Evolutionary conservation across 2,329 filamentous ascomycete species (phyloP).

Genomic region (Aureobasidium zeae): DNA sequence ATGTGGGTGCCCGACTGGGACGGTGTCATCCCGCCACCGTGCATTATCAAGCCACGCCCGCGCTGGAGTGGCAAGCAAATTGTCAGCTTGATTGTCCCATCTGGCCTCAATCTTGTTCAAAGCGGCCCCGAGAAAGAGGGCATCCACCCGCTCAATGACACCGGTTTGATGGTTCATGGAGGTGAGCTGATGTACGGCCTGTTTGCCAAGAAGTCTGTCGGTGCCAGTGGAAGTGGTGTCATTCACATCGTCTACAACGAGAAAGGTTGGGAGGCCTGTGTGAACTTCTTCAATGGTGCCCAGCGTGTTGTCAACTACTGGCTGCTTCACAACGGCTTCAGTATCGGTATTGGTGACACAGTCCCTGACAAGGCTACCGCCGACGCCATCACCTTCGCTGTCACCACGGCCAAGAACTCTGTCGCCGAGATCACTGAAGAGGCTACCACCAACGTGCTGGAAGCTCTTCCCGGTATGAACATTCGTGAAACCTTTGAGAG

Average conservation of each 20-base stretch:
- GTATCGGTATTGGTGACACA: constrained; percentile 96
- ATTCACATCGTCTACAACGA: constrained; percentile 97
- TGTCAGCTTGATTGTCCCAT: constrained; percentile 82
- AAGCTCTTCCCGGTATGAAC: constrained; percentile 96
- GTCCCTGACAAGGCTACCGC: constrained; percentile 85
- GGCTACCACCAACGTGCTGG: constrained; percentile 78
- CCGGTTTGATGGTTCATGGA: constrained; percentile 71
- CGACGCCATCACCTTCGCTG: constrained; percentile 70
- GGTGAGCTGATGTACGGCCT: constrained; percentile 87
- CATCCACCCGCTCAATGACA: constrained; percentile 59
- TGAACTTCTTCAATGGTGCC: constrained; percentile 91
- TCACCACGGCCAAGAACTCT: constrained; percentile 70
- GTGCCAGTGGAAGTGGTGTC: constrained; percentile 81
- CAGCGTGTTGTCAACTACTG: constrained; percentile 96
- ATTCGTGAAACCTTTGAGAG: constrained; percentile 97
- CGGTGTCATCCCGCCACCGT: constrained; percentile 81
- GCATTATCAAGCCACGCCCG: constrained; percentile 85
- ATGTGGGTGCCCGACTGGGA: constrained; percentile 98
- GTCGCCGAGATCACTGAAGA: constrained; percentile 65
- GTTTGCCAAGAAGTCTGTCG: constrained; percentile 87
- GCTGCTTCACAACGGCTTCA: constrained; percentile 92
- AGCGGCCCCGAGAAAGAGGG: constrained; percentile 42
- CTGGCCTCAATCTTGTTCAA: constrained; percentile 69
- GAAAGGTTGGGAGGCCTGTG: constrained; percentile 72
- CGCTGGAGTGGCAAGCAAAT: constrained; percentile 99